Evolutionary conservation across 257 asterid species (phyloP), one percentile per base, ranked within the genome.

Genomic region (Solanum dulcamara): DNA sequence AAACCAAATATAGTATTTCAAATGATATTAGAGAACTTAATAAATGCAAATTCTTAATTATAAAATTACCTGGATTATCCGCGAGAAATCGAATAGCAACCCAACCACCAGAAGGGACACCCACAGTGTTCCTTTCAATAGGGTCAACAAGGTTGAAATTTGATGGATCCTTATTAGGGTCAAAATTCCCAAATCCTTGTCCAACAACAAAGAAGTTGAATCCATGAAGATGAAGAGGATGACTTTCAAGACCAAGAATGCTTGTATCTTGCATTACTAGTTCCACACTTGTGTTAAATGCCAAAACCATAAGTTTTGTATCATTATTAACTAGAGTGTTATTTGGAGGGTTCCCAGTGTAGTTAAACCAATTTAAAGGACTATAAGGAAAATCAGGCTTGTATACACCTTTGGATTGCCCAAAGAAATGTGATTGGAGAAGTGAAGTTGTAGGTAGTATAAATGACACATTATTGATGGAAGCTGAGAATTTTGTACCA

Each of bases 41-140:
- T 3, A 7, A 74, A 22, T 13, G 14, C n/a, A 3, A 12, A n/a
- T 7, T 50, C 60, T 7, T 14, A 7, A 38, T 38, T n/a, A 53
- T 53, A 20, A 30, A 22, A 2, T 68, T 84, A 93, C 95, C 97
- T 88, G 97, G 97, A 91, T 92, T 93, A 33, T 93, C 93, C 1
- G 95, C 93, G 9, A 90, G 82, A 85, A 93, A 92, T 5, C 94
- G 87, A 40, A 93, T 91, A 50, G 93, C 95, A 84, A 90, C 93
- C 97, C 97, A 92, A 7, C 97, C 97, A 12, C 94, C 95, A 4
- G 93, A 64, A 0, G 97, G 94, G 24, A 93, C 94, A 4, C 93
- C 95, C 1, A 93, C 85, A 1, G 97, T 93, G 67, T 93, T 93
- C 84, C 95, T 92, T 53, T 93, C 97, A 26, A 91, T 35, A 11